These are phyloP conservation scores for Hyaloraphidium curvatum DNA, from an alignment of 192 early-diverging fungal genomes.

Conservation along the genomic window DNA sequence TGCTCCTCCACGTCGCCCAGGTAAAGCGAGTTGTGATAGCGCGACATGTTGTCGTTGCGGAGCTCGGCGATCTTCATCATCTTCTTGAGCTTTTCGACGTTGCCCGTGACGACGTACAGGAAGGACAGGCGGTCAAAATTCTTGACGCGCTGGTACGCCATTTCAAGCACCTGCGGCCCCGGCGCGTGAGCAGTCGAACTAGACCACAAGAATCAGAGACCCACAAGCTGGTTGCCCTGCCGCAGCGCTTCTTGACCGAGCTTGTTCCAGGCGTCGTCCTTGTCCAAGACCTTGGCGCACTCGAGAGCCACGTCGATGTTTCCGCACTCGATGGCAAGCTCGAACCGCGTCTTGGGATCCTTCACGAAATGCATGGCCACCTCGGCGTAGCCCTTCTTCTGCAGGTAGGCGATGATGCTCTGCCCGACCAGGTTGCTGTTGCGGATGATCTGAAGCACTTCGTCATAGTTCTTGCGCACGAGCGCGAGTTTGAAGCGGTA, in stretches of 20 bases:
- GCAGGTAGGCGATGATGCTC: conserved; percentile 95
- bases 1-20: conserved; percentile 88
- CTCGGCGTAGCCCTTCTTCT: conserved; percentile 99
- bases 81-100: conserved; percentile 73
- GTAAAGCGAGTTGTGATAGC: conserved; percentile 82
- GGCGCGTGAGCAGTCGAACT: background rate
- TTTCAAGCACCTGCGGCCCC: conserved; percentile 43
- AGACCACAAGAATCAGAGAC: background rate
- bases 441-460: conserved; percentile 89
- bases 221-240: conserved; percentile 69
- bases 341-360: conserved; percentile 88
- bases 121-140: conserved; percentile 89
- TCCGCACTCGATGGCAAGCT: conserved; percentile 89
- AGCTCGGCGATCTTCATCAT: conserved; percentile 89
- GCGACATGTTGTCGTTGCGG: conserved; percentile 65
- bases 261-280: conserved; percentile 77
- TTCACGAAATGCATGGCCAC: conserved; percentile 94
- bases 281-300: conserved; percentile 77
- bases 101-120: conserved; percentile 84
- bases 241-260: conserved; percentile 71
- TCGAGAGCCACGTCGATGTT: conserved; percentile 91
- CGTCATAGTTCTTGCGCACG: conserved; percentile 77
- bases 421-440: conserved; percentile 93
- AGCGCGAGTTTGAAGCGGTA: conserved; percentile 95
- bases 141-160: conserved; percentile 76